Evolutionary conservation across 2,329 filamentous ascomycete genomes (phyloP).

Genomic region (Phyllosticta citriasiana): DNA sequence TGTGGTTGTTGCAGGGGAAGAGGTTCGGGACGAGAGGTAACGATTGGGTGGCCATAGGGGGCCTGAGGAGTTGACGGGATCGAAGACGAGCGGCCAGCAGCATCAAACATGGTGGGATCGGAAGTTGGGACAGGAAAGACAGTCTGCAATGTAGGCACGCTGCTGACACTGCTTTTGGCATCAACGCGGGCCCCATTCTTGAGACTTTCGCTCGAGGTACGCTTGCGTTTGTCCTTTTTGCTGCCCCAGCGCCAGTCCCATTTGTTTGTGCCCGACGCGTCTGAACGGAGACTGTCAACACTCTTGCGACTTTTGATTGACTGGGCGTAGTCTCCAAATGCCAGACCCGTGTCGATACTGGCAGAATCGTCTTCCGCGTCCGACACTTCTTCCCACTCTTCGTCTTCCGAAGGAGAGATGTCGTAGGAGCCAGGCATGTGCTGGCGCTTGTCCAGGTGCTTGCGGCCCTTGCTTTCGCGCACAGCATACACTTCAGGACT

Average conservation of each 20-base stretch:
- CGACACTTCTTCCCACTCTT: slow-evolving; percentile 34
- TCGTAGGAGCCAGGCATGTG: slow-evolving; percentile 16
- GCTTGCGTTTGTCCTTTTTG: slow-evolving; percentile 29
- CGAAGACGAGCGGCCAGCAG: slow-evolving; percentile 39
- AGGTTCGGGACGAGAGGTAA: slow-evolving; percentile 31
- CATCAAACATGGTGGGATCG: slow-evolving; percentile 55
- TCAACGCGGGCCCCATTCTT: slow-evolving; percentile 33
- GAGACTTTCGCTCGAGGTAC: slow-evolving; percentile 21
- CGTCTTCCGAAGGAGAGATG: slow-evolving; percentile 33
- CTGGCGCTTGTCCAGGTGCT: slow-evolving; percentile 13
- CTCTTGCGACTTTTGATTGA: slow-evolving; percentile 30
- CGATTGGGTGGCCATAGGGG: slow-evolving; percentile 26
- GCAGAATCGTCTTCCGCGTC: slow-evolving; percentile 30
- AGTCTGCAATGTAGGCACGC: slow-evolving; percentile 46
- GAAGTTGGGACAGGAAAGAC: slow-evolving; percentile 58
- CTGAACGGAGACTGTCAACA: slow-evolving; percentile 42
- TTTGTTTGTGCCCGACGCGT: slow-evolving; percentile 44
- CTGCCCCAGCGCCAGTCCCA: slow-evolving; percentile 54
- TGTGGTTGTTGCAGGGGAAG: slow-evolving; percentile 78
- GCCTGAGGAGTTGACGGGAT: slow-evolving; percentile 28
- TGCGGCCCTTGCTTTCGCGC: slow-evolving; percentile 20
- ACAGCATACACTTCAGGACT: slow-evolving; percentile 25
- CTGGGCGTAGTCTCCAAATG: slow-evolving; percentile 45
- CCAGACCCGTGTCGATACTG: slow-evolving; percentile 48
- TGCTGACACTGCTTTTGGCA: slow-evolving; percentile 33